Conservation (phyloP, 2,329 filamentous ascomycete species). For the Nemania sp. region DNA sequence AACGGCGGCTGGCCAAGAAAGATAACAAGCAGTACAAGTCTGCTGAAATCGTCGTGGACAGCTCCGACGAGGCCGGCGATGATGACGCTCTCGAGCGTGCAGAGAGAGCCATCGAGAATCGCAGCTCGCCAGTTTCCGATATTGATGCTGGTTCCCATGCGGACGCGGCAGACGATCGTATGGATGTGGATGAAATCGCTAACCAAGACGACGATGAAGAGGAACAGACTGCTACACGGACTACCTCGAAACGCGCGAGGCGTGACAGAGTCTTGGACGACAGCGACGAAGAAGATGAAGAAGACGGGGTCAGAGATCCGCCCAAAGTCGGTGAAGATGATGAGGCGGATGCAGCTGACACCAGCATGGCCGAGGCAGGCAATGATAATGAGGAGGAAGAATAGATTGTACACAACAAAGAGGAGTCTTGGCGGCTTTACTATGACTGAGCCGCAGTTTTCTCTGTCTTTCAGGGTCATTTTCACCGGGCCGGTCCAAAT, state of each 20-base stretch:
- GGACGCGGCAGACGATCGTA: conserved; percentile 47
- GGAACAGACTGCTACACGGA: conserved; percentile 49
- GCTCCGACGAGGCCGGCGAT: conserved; percentile 55
- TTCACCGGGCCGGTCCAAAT: background rate
- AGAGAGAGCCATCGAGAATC: conserved; percentile 47
- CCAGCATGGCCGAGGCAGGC: conserved; percentile 43
- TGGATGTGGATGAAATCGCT: conserved; percentile 56
- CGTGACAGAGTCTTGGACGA: conserved; percentile 58
- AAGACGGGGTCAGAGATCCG: conserved; percentile 40
- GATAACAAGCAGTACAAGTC: conserved; percentile 79
- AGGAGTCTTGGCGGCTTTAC: background rate
- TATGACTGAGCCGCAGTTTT: background rate
- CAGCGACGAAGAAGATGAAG: conserved; percentile 58
- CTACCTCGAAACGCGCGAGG: conserved; percentile 49
- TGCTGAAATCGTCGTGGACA: conserved; percentile 80
- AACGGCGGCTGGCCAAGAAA: conserved; percentile 56
- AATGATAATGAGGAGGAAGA: conserved; percentile 44
- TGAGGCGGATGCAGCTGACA: conserved; percentile 36
- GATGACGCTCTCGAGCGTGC: conserved; percentile 52
- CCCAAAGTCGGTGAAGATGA: conserved; percentile 26
- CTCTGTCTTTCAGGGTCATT: background rate
- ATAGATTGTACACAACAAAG: conserved; percentile 30
- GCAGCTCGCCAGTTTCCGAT: conserved; percentile 36
- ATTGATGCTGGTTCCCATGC: conserved; percentile 40
- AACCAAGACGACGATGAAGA: conserved; percentile 55